A percentile compares a stretch with the other conserved stretches of the same genome.
Conservation (phyloP, 495 filamentous ascomycete genomes). For the Aspergillus asperescens region DNA sequence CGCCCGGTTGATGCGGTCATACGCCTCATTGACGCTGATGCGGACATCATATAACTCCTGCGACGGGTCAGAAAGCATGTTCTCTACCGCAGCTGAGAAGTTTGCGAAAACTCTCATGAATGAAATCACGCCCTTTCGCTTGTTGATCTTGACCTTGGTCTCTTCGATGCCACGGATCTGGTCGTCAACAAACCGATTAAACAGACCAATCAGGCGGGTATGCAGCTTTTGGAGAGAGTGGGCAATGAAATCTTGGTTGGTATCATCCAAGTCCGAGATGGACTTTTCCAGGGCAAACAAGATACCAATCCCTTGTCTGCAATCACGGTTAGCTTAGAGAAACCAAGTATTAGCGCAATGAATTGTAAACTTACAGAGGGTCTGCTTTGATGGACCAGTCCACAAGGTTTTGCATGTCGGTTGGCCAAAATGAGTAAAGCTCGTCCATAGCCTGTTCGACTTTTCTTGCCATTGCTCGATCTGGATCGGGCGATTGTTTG, state of each 20-base stretch:
- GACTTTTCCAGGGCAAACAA: slow-evolving; percentile 73
- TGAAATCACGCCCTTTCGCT: slow-evolving; percentile 89
- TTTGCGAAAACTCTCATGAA: slow-evolving; percentile 91
- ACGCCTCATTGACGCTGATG: slow-evolving; percentile 76
- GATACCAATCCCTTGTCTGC: slow-evolving; percentile 84
- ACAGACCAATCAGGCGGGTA: slow-evolving; percentile 65
- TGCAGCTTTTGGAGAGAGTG: slow-evolving; percentile 75
- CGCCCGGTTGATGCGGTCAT: slow-evolving; percentile 80
- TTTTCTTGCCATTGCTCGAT: slow-evolving; percentile 72
- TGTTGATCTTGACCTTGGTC: slow-evolving; percentile 98
- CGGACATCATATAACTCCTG: slow-evolving; percentile 61
- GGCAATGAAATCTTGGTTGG: slow-evolving; percentile 85
- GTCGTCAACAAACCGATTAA: slow-evolving; percentile 86
- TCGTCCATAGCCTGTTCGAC: slow-evolving; percentile 82
- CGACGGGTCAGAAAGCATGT: slow-evolving; percentile 57
- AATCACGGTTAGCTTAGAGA: background rate
- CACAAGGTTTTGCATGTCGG: slow-evolving; percentile 70
- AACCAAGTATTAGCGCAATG: slow-evolving; percentile 4
- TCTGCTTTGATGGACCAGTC: slow-evolving; percentile 80
- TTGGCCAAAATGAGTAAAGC: slow-evolving; percentile 73
- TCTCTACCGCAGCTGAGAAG: slow-evolving; percentile 75
- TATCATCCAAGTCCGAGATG: slow-evolving; percentile 71
- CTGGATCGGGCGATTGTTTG: slow-evolving; percentile 73
- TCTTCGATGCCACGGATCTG: slow-evolving; percentile 95
- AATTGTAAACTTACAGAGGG: slow-evolving; percentile 59